Conservation (phyloP, 176 grass and related monocot species). For the Neostapfia colusana region DNA sequence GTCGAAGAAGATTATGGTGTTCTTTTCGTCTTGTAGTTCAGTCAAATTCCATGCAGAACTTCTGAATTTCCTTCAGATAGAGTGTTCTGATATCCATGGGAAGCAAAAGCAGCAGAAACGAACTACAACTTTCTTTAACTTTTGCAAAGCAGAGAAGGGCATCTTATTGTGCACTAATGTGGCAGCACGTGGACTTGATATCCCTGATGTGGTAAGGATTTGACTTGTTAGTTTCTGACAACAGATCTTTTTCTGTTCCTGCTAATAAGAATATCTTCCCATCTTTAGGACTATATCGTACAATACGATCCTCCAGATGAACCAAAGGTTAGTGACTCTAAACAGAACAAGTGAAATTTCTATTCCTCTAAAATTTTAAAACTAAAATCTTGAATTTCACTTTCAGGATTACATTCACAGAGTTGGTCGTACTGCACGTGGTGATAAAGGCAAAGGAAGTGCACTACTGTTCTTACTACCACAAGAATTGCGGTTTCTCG, state of each 20-base stretch:
- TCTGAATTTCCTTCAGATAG: slow-evolving; percentile 76
- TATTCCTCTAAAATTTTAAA: neutral
- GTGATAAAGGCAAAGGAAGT: slow-evolving; percentile 79
- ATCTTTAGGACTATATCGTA: slow-evolving; percentile 89
- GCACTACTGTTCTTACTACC: slow-evolving; percentile 88
- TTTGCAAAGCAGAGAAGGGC: slow-evolving; percentile 91
- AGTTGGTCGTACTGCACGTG: slow-evolving; percentile 92
- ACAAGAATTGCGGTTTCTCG: slow-evolving; percentile 84
- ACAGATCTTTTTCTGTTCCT: neutral
- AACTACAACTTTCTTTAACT: slow-evolving; percentile 87
- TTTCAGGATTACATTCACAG: slow-evolving; percentile 97
- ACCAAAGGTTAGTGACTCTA: slow-evolving; percentile 69
- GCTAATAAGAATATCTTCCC: slow-evolving; percentile 23
- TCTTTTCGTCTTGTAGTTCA: slow-evolving; percentile 98
- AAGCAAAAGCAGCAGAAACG: slow-evolving; percentile 98
- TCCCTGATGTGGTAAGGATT: slow-evolving; percentile 86
- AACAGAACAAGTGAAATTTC: slow-evolving; percentile 4
- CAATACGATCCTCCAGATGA: slow-evolving; percentile 98
- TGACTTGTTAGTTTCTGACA: slow-evolving; percentile 11
- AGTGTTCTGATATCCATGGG: slow-evolving; percentile 90
- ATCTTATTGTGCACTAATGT: slow-evolving; percentile 92
- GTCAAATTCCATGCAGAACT: slow-evolving; percentile 91
- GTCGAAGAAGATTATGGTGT: slow-evolving; percentile 80
- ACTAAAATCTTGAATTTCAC: slow-evolving; percentile 32
- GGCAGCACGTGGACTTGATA: slow-evolving; percentile 95